Base-by-base conservation (phyloP, 108 stramenopile species). In the Cyclotella baltica region DNA sequence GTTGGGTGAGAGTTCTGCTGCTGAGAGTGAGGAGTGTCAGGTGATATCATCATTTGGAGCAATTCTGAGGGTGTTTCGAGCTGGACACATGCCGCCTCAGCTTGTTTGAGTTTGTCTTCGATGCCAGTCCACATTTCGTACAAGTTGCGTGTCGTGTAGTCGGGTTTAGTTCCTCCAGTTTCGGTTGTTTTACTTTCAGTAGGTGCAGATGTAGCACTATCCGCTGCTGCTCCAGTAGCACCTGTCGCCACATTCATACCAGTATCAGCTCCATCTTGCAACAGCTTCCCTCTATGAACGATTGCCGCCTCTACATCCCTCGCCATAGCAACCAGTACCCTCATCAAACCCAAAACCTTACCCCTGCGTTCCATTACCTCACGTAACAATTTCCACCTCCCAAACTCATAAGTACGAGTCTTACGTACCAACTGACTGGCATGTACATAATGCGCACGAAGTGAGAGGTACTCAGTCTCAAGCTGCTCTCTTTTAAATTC, bases 391-490 rank as follows among this genome's bases (percentile, higher is more conserved):
- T 85, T 67, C 50, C 89, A 68, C 4, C 81, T 76, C 16, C 73
- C 89, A 43, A 87, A 84, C 48, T 85, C 80, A 43, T 77, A 77
- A 22, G 72, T 35, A 2, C 83, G 69, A 11, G 84, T 77, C n/a
- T 68, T 69, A 3, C 88, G 70, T 47, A 92, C 87, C 48, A 79
- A 59, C 40, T 93, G 85, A 50, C 78, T 76, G 43, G 88, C 84
- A 55, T 89, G 69, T 29, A 94, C 90, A 75, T 91, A 96, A 68
- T 94, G 93, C 5, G 93, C 89, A 16, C 91, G 78, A 20, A 94
- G 79, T 25, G 87, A 85, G 61, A 94, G 68, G 79, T 94, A 96
- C 65, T 93, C 83, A 4, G 83, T 83, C 73, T 96, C 96, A 34
- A 93, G 78, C 20, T 86, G 55, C 66, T 93, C 93, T 11, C 96